A percentile compares a stretch with the other conserved stretches of the same genome.
Conservation (phyloP, 306 rosid genomes). For the Begonia masoniana region DNA sequence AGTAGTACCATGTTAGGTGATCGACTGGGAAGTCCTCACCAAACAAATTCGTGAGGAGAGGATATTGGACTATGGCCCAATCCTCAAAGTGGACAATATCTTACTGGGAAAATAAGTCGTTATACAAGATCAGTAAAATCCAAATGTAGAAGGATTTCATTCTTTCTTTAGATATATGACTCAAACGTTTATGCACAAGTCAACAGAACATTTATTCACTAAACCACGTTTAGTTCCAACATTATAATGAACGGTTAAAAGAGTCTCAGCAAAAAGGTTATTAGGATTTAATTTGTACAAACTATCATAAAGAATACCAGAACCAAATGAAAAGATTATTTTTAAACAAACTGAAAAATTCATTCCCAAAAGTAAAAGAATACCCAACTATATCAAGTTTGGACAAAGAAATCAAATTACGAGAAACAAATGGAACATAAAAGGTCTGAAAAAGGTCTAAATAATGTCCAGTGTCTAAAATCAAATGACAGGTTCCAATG, state of each 20-base stretch:
- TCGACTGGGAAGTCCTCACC: too few relatives aligned
- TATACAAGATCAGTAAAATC: too few relatives aligned
- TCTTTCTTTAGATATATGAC: not conserved
- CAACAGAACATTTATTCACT: not conserved
- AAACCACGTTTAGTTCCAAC: too few relatives aligned
- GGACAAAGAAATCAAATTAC: not conserved
- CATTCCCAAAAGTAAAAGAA: not conserved
- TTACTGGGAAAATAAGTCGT: too few relatives aligned
- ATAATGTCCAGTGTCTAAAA: not conserved
- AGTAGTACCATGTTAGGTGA: too few relatives aligned
- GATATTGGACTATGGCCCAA: too few relatives aligned
- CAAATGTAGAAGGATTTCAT: too few relatives aligned
- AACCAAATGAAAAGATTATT: not conserved
- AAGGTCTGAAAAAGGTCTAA: not conserved
- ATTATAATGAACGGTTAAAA: not conserved
- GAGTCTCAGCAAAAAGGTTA: not conserved
- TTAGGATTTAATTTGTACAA: not conserved
- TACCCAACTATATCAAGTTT: not conserved
- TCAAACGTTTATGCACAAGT: not conserved
- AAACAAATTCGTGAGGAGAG: too few relatives aligned
- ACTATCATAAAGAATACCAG: not conserved
- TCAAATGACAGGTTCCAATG: not conserved
- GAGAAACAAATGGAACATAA: not conserved
- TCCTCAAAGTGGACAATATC: too few relatives aligned
- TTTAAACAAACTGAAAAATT: not conserved